Evolutionary conservation across 371 early-diverging fungal genomes (phyloP), one percentile per base, ranked within the genome.

Genomic region (Parasitella parasitica): DNA sequence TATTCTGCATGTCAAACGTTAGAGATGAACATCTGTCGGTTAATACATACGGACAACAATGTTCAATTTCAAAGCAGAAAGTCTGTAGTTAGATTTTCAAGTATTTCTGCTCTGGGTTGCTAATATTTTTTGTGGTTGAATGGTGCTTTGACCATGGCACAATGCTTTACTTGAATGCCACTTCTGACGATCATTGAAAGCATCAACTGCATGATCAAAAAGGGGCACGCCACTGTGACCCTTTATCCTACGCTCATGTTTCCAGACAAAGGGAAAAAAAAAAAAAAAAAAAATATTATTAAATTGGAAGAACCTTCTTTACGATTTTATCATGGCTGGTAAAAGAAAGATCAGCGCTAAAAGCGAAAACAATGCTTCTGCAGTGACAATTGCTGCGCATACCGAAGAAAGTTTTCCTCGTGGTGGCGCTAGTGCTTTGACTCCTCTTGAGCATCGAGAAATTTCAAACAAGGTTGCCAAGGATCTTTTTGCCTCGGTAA

Each of bases 401-500:
- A 67, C 66, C 9, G 78, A 78, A 64, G 69, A 73, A 36, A 71
- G 85, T 59, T 94, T 94, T 64, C 93, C 92, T 63, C 86, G 94
- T 63, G 94, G 94, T 43, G 94, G 94, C 24, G 86, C 89, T 7
- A 81, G 86, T 39, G 86, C 84, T 3, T 76, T 94, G 64, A 93
- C 93, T 2, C 92, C 94, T 41, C 82, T 94, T 22, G 94, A 94
- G 72, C 87, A 86, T 75, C 85, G 90, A 39, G 92, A 94, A 61
- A 82, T 93, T 39, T 66, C 86, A 24, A 85, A 84, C 64, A 85
- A 91, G 63, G 94, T 88, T 18, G 88, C 89, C 30, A 70, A 73
- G 48, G 89, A 89, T 65, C 78, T 88, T 49, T 78, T 86, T 61
- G 61, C 51, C 36, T 57, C 58, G 37, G 74, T 72, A 75, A 70